phyloP scores from a whole-genome alignment of 176 grass and related monocot genomes.

The Carex kokanica region DNA sequence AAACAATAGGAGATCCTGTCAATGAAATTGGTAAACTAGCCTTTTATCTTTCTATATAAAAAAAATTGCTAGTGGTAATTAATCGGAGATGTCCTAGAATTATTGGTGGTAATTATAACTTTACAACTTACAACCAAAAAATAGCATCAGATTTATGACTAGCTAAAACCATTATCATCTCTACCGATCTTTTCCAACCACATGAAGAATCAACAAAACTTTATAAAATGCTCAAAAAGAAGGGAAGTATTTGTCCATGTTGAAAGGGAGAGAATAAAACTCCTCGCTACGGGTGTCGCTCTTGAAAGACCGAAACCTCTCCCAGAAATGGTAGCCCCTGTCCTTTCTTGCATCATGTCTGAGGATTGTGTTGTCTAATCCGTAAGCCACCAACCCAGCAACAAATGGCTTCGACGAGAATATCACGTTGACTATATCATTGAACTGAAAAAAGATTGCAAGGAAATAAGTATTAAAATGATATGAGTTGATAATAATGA shows the following conservation, averaged over 20 bases:
- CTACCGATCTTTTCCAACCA: background rate
- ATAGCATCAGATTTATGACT: background rate
- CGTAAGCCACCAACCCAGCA: conserved; percentile 53
- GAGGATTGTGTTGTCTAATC: conserved; percentile 75
- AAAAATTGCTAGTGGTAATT: background rate
- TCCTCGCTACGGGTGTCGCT: conserved; percentile 78
- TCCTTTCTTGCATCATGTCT: conserved; percentile 50
- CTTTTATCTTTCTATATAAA: too few species aligned
- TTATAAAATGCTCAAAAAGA: conserved; percentile 44
- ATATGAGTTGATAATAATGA: background rate
- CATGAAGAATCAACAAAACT: background rate
- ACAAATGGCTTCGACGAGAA: conserved; percentile 91
- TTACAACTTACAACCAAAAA: conserved; percentile 32
- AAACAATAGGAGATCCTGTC: too few species aligned
- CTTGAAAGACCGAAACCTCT: conserved; percentile 78
- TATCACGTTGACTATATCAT: conserved; percentile 88
- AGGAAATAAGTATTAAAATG: background rate
- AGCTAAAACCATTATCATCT: conserved; percentile 6
- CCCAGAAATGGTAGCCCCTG: conserved; percentile 85
- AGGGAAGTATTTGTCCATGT: conserved; percentile 90
- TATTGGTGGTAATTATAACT: conserved; percentile 20
- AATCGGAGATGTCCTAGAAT: background rate
- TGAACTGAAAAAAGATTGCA: conserved; percentile 48
- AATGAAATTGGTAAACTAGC: too few species aligned
- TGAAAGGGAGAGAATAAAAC: conserved; percentile 86